phyloP scores from a whole-genome alignment of 768 basidiomycete species.

The Amanita pseudoporphyria region DNA sequence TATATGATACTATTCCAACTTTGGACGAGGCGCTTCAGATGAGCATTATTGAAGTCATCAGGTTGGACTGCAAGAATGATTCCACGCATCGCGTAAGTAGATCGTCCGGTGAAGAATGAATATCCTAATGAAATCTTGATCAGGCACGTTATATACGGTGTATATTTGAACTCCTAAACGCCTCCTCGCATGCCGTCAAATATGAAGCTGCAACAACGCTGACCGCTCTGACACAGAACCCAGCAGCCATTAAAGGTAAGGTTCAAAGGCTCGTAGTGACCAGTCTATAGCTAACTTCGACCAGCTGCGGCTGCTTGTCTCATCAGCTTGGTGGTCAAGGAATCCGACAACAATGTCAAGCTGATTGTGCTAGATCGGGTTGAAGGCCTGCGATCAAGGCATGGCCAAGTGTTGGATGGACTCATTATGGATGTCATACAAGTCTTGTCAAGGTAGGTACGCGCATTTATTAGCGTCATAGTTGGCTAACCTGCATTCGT shows the following conservation, averaged over 20 bases:
- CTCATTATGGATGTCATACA: constrained; percentile 96
- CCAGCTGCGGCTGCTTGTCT: constrained; percentile 83
- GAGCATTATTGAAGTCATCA: constrained; percentile 88
- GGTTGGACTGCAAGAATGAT: constrained; percentile 82
- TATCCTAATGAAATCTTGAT: constrained; percentile 6
- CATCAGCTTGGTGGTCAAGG: constrained; percentile 84
- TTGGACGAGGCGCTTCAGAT: constrained; percentile 94
- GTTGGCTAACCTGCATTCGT: neutral
- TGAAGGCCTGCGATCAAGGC: constrained; percentile 70
- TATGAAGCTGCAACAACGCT: constrained; percentile 96
- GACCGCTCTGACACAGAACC: constrained; percentile 89
- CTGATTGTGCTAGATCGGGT: constrained; percentile 92
- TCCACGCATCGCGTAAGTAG: constrained; percentile 67
- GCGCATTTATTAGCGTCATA: neutral
- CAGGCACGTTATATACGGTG: constrained; percentile 90
- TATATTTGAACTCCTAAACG: constrained; percentile 88
- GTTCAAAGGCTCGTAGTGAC: neutral
- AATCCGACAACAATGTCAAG: constrained; percentile 99
- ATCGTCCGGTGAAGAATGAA: neutral
- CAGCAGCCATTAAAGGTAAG: constrained; percentile 89
- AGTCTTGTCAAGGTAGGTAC: constrained; percentile 62
- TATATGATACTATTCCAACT: constrained; percentile 73
- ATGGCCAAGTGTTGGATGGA: constrained; percentile 81
- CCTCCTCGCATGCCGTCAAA: constrained; percentile 87
- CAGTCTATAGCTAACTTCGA: constrained; percentile 2